phyloP scores from a whole-genome alignment of 177 flowering plant genomes.

The Vitis hybrid region DNA sequence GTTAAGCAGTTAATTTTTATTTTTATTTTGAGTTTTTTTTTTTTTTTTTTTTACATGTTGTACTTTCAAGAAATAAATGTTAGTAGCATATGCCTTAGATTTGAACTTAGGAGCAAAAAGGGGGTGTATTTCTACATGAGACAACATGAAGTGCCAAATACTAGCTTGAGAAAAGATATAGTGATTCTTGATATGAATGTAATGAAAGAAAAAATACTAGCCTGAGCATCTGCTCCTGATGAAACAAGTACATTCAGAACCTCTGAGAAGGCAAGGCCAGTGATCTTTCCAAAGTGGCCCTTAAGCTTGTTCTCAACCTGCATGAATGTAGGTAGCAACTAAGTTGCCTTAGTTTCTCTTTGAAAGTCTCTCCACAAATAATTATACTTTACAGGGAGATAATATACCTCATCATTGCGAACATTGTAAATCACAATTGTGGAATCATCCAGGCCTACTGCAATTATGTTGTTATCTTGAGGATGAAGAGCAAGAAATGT shows the following conservation, averaged over 20 bases:
- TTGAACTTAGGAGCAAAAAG: background rate
- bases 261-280: conserved; percentile 33
- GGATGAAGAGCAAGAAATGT: conserved; percentile 34
- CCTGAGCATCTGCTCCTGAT: conserved; percentile 35
- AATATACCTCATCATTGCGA: conserved; percentile 10
- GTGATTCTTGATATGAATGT: background rate
- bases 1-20: no score
- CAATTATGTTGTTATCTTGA: conserved; percentile 30
- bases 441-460: conserved; percentile 35
- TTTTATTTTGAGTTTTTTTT: no score
- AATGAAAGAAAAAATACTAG: conserved; percentile 5
- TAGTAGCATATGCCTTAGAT: background rate
- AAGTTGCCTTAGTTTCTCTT: background rate
- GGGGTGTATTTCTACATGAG: background rate
- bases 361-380: background rate
- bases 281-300: conserved; percentile 26
- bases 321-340: background rate
- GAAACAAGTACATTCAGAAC: conserved; percentile 30
- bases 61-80: background rate
- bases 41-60: no score
- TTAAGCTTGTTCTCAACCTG: conserved; percentile 21
- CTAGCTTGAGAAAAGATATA: no score
- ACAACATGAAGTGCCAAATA: background rate
- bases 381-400: background rate
- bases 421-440: conserved; percentile 22